Evolutionary conservation across 192 early-diverging fungal species (phyloP).

Genomic region (Jimgerdemannia lactiflua): DNA sequence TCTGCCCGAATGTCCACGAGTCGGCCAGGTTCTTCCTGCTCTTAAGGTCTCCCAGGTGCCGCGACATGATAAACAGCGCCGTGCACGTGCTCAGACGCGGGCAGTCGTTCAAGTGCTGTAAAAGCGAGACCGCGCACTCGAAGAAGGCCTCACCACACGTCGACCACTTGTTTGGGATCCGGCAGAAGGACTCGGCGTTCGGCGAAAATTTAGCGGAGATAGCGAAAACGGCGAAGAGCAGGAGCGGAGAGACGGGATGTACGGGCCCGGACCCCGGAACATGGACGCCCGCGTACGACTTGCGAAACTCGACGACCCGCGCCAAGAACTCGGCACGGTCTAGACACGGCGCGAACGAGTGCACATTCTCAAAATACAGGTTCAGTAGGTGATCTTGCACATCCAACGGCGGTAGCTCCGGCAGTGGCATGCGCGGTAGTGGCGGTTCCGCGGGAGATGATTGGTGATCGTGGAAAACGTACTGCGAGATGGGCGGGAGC

Average conservation of each 20-base stretch:
- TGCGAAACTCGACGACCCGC: constrained; percentile 4
- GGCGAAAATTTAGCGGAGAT: constrained; percentile 32
- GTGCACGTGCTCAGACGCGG: constrained; percentile 52
- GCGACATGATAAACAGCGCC: constrained; percentile 58
- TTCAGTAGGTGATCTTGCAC: constrained; percentile 22
- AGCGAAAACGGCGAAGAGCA: constrained; percentile 23
- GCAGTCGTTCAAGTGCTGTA: constrained; percentile 55
- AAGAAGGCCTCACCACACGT: constrained; percentile 37
- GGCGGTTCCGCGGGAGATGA: too few species aligned
- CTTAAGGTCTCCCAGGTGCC: constrained; percentile 54
- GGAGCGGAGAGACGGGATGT: constrained; percentile 15
- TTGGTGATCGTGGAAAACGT: too few species aligned
- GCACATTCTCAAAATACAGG: constrained; percentile 30
- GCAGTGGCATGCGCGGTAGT: too few species aligned
- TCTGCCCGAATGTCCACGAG: constrained; percentile 64
- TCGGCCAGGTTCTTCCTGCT: constrained; percentile 38
- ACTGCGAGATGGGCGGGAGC: too few species aligned
- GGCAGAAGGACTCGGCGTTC: background rate
- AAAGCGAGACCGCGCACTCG: constrained; percentile 51
- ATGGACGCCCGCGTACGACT: too few species aligned
- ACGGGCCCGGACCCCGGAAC: too few species aligned
- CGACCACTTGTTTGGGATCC: constrained; percentile 6
- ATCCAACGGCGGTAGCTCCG: background rate
- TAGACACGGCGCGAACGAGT: constrained; percentile 30
- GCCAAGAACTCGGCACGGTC: constrained; percentile 14